Evolutionary conservation across 2,329 filamentous ascomycete species (phyloP).

Genomic region (Colletotrichum liaoningense): DNA sequence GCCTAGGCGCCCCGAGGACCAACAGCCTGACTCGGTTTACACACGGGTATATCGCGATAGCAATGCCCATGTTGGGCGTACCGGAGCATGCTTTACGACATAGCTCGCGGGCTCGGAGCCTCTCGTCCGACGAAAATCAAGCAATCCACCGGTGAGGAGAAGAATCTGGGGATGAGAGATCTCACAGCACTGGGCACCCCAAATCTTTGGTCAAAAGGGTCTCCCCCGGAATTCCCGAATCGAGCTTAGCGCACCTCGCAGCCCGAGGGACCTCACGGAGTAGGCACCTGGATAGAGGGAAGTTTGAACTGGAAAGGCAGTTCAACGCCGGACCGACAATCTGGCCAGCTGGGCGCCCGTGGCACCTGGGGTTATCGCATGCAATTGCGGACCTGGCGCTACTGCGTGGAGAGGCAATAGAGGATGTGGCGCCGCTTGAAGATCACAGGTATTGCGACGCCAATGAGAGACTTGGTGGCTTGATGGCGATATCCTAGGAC

Average conservation of each 20-base stretch:
- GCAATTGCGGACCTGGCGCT: slow-evolving; percentile 10
- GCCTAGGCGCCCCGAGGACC: background rate
- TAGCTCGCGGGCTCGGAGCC: slow-evolving; percentile 10
- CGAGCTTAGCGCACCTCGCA: slow-evolving; percentile 22
- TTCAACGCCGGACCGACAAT: background rate
- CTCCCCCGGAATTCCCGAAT: slow-evolving; percentile 30
- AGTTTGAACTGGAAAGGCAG: slow-evolving; percentile 18
- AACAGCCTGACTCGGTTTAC: slow-evolving; percentile 4
- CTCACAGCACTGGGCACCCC: slow-evolving; percentile 18
- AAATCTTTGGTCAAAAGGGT: slow-evolving; percentile 20
- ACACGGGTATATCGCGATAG: background rate
- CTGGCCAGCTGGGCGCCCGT: background rate
- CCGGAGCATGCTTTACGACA: background rate
- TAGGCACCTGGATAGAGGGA: slow-evolving; percentile 18
- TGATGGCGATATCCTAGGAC: slow-evolving; percentile 17
- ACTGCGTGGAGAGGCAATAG: background rate
- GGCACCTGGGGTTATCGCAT: background rate
- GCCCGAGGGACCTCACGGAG: slow-evolving; percentile 7
- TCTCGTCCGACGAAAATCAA: slow-evolving; percentile 12
- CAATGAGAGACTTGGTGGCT: slow-evolving; percentile 1
- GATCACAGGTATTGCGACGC: background rate
- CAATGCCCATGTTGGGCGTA: background rate
- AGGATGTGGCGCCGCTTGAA: slow-evolving; percentile 14
- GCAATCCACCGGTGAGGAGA: background rate
- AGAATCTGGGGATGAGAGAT: slow-evolving; percentile 25